Conservation (phyloP, 495 filamentous ascomycete species). For the Penicillium paradoxum region DNA sequence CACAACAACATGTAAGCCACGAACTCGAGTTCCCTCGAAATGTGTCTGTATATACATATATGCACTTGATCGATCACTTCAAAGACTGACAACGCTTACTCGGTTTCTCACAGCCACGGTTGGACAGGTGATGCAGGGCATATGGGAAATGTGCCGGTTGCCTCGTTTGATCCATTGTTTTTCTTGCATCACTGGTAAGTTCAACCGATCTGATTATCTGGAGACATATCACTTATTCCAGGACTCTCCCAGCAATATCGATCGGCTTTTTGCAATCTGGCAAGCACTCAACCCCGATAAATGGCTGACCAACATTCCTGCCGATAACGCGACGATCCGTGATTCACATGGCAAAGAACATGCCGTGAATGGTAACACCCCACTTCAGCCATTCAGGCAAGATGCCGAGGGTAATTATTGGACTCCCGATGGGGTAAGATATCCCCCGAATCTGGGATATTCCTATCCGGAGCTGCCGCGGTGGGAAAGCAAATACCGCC, state of each 20-base stretch:
- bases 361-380: conserved; percentile 6
- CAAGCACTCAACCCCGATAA: conserved; percentile 29
- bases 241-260: conserved; percentile 31
- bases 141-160: conserved; percentile 34
- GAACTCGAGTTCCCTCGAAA: too few relatives aligned
- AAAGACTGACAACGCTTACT: background rate
- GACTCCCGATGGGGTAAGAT: conserved; percentile 22
- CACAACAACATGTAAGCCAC: conserved; percentile 24
- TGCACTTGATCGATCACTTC: too few relatives aligned
- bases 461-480: conserved; percentile 46
- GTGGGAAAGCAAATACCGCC: conserved; percentile 18
- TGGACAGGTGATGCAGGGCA: conserved; percentile 36
- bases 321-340: conserved; percentile 7
- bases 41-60: too few relatives aligned
- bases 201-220: background rate
- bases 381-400: conserved; percentile 32
- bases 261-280: conserved; percentile 39
- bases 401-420: conserved; percentile 27
- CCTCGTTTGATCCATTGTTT: conserved; percentile 43
- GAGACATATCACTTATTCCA: background rate
- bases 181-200: conserved; percentile 32
- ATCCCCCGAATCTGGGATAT: conserved; percentile 37
- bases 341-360: conserved; percentile 19
- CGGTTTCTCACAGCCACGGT: conserved; percentile 16
- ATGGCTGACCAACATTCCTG: conserved; percentile 18